Evolutionary conservation across 176 grass and related monocot genomes (phyloP).

Genomic region (Carex cristatella): DNA sequence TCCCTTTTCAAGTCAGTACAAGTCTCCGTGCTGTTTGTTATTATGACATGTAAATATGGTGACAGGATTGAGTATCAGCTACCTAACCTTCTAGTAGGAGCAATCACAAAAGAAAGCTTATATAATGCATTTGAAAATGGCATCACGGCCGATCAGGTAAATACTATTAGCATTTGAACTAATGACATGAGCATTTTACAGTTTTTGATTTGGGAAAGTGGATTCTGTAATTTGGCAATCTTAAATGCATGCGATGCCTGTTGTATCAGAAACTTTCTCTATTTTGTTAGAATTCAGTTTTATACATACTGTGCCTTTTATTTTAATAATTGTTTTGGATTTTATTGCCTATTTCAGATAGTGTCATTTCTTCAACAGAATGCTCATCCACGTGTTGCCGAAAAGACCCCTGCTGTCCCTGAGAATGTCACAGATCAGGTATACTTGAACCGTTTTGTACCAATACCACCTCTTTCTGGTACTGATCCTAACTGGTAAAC

Average conservation of each 20-base stretch:
- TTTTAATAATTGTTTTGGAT: not conserved
- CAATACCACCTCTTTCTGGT: not conserved
- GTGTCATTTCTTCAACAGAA: constrained; percentile 90
- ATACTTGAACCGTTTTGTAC: not conserved
- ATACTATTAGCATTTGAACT: constrained; percentile 3
- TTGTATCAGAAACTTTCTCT: not conserved
- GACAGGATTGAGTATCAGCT: constrained; percentile 90
- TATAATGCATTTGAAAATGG: constrained; percentile 93
- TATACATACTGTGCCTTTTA: not conserved
- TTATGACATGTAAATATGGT: not conserved
- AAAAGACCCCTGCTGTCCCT: constrained; percentile 57
- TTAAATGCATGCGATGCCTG: not conserved
- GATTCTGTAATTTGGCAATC: not conserved
- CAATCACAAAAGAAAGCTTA: constrained; percentile 91
- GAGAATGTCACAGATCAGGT: constrained; percentile 93
- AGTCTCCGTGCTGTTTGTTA: not conserved
- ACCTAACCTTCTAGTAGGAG: constrained; percentile 81
- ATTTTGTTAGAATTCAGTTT: not conserved
- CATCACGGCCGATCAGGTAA: constrained; percentile 85
- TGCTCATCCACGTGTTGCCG: constrained; percentile 71
- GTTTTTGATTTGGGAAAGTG: not conserved
- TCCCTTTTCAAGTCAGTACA: not conserved
- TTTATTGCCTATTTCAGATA: constrained; percentile 43
- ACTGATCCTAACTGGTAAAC: not conserved
- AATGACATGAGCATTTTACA: not conserved